Conservation (phyloP, 1,139 yeast genomes). For the Candida buenavistaensis region DNA sequence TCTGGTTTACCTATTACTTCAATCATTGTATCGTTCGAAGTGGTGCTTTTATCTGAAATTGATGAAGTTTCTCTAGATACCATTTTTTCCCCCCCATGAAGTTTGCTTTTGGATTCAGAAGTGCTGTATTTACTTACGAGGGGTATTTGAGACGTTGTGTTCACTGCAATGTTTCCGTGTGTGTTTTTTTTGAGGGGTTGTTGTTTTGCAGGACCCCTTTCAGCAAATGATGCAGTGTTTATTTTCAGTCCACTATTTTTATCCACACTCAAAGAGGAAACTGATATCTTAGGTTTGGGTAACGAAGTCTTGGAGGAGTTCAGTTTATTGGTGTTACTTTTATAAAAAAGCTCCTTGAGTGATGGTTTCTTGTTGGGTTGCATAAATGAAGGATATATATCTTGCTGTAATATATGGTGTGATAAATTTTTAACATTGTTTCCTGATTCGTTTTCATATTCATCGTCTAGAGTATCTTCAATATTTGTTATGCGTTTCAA, state of each 20-base stretch:
- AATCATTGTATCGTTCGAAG: slow-evolving; percentile 5
- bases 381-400: slow-evolving; percentile 2
- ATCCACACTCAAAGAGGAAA: neutral
- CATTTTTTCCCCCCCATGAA: neutral
- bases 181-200: neutral
- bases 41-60: slow-evolving; percentile 2
- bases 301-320: neutral
- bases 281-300: slow-evolving; percentile 1
- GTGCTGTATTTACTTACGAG: too few species aligned
- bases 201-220: neutral
- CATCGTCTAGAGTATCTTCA: slow-evolving; percentile 5
- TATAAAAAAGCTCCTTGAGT: slow-evolving; percentile 4
- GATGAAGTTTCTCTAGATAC: slow-evolving; percentile 3
- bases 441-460: slow-evolving; percentile 2
- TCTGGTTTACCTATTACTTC: slow-evolving; percentile 5
- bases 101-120: too few species aligned
- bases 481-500: slow-evolving; percentile 7
- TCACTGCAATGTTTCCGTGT: too few species aligned
- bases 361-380: slow-evolving; percentile 1
- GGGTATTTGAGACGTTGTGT: too few species aligned
- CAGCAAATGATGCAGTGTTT: neutral
- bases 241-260: neutral
- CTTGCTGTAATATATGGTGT: neutral
- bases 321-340: neutral
- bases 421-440: slow-evolving; percentile 1